These are phyloP conservation scores for Wickerhamiella infanticola DNA, from an alignment of 1,139 yeast species.

Conservation along the genomic window DNA sequence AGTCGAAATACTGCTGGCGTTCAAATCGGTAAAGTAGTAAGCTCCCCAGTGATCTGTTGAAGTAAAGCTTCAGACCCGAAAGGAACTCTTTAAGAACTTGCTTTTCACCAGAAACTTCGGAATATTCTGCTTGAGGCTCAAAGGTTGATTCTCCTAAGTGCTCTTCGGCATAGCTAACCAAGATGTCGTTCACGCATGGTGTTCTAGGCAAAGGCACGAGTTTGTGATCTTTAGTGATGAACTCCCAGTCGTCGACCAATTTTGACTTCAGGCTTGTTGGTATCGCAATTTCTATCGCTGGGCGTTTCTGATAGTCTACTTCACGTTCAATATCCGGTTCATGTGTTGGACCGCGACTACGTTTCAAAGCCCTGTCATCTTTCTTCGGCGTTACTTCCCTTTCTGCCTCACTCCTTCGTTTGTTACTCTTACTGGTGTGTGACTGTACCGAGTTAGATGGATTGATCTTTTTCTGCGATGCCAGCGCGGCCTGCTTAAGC, in stretches of 20 bases:
- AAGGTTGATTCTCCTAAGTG: background rate
- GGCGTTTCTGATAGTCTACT: constrained; percentile 27
- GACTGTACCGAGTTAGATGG: background rate
- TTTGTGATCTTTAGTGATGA: constrained; percentile 63
- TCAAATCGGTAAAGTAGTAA: constrained; percentile 71
- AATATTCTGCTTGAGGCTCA: background rate
- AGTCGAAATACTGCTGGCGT: constrained; percentile 58
- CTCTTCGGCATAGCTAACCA: constrained; percentile 29
- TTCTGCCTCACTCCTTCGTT: background rate
- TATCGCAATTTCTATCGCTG: constrained; percentile 40
- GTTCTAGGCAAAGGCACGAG: constrained; percentile 46
- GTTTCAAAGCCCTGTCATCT: background rate
- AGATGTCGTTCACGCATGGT: constrained; percentile 36
- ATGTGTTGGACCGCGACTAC: background rate
- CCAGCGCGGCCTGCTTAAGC: background rate
- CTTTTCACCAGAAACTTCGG: constrained; percentile 27
- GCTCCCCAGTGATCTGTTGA: constrained; percentile 59
- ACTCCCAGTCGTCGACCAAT: constrained; percentile 89
- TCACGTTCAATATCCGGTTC: constrained; percentile 1
- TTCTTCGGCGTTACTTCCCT: background rate
- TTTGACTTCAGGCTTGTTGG: constrained; percentile 53
- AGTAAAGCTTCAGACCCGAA: constrained; percentile 57
- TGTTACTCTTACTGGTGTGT: background rate
- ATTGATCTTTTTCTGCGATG: background rate
- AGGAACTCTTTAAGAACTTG: constrained; percentile 54